Evolutionary conservation across 768 basidiomycete genomes (phyloP), one percentile per base, ranked within the genome.

Genomic region (Pleurotus pulmonarius): DNA sequence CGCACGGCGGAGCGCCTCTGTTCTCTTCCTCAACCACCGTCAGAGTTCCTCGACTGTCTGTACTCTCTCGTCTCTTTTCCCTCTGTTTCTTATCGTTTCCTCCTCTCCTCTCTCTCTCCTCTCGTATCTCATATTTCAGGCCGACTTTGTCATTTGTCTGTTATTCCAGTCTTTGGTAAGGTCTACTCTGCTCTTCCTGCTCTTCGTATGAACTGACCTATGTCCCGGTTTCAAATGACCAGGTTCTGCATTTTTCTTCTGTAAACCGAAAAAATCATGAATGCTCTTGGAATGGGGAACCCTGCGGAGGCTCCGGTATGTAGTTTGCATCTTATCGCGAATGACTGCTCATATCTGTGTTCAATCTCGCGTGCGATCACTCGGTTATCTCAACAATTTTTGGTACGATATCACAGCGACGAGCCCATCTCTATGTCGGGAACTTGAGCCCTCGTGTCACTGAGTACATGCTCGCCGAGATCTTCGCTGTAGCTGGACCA

Each of bases 381-480:
- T 62, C 56, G 63, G 61, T 65, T 57, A 63, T 63, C 57, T 67
- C 61, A 58, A 62, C 63, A 56, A 57, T 56, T 60, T 54, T 58
- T 65, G 60, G 63, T 58, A 62, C 56, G 9, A 34, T 34, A 34
- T 59, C 60, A 49, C 72, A 92, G 89, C 83, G 90, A 72, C 84
- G 94, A 64, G 95, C 97, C 63, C 97, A 99, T 79, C 88, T 99
- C 65, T 99, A 99, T 72, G 92, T 99, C 72, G 97, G 97, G 60
- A 98, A 98, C 74, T 80, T 99, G 70, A 94, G 91, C 67, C 94
- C 96, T 61, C 85, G 97, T 45, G 97, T 99, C 52, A 98, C 95
- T 54, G 97, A 98, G 78, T 96, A 94, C 77, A 98, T 98, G 92
- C 87, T 98, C 69, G 94, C 92, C 44, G 96, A 98, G 73, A 95